A percentile compares a stretch with the other conserved stretches of the same genome.
phyloP scores from a whole-genome alignment of 2,329 filamentous ascomycete species.

The Trichophyton mentagrophytes region DNA sequence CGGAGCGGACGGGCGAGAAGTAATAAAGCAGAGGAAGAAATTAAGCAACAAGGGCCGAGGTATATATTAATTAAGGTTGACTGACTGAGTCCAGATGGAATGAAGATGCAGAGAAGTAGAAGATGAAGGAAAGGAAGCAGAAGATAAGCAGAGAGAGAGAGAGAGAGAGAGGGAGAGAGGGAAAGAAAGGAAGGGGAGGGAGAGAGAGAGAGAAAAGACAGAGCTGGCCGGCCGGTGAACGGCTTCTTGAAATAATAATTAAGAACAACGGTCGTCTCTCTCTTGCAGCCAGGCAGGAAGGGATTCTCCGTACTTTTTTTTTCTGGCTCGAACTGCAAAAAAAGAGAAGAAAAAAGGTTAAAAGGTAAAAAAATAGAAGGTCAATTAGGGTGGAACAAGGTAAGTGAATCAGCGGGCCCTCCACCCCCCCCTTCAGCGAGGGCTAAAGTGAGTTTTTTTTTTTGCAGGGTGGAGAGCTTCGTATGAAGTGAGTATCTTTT shows the following conservation, averaged over 20 bases:
- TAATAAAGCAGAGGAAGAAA: not conserved
- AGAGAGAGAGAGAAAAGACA: slow-evolving; percentile 1
- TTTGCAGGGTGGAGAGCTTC: slow-evolving; percentile 6
- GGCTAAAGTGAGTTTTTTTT: not conserved
- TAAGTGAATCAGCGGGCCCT: not conserved
- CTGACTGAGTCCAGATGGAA: not conserved
- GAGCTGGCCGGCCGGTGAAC: not conserved
- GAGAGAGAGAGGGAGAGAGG: not conserved
- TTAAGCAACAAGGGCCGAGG: not conserved
- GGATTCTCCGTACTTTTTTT: not conserved
- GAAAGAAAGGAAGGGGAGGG: not conserved
- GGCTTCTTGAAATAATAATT: not conserved
- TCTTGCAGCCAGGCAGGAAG: not conserved
- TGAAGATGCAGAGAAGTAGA: not conserved
- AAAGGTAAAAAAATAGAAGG: not conserved
- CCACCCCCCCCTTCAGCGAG: not conserved
- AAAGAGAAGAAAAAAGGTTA: not conserved
- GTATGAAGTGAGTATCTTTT: not conserved
- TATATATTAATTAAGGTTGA: not conserved
- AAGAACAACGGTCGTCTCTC: not conserved
- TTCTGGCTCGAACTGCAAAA: too few species aligned
- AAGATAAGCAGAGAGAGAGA: not conserved
- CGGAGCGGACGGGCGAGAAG: not conserved
- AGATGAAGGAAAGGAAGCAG: not conserved
- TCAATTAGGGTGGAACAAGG: not conserved